Conservation (phyloP, 441 rosid species). For the Adansonia grandidieri region DNA sequence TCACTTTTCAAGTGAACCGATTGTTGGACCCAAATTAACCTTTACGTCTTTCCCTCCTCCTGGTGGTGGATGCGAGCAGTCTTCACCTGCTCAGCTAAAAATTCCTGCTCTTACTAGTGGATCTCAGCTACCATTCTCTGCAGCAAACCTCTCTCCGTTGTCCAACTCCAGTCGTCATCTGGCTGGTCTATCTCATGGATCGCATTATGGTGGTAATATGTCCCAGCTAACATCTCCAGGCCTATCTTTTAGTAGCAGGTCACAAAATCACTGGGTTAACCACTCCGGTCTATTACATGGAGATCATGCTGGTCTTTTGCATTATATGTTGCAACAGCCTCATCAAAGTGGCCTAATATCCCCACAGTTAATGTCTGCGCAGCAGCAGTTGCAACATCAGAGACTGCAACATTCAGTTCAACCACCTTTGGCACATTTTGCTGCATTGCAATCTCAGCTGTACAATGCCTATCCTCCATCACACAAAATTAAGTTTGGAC, state of each 20-base stretch:
- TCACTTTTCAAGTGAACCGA: constrained; percentile 73
- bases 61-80: constrained; percentile 59
- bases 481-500: constrained; percentile 52
- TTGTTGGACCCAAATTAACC: constrained; percentile 60
- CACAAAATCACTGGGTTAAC: constrained; percentile 77
- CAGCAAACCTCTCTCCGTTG: constrained; percentile 56
- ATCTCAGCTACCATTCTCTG: constrained; percentile 55
- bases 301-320: constrained; percentile 65
- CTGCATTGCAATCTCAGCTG: constrained; percentile 71
- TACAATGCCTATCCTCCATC: constrained; percentile 58
- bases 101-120: constrained; percentile 56
- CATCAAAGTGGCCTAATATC: constrained; percentile 65
- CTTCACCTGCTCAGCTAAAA: constrained; percentile 56
- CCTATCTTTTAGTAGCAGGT: constrained; percentile 60
- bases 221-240: constrained; percentile 60
- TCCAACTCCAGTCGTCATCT: constrained; percentile 60
- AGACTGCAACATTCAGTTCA: constrained; percentile 59
- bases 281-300: constrained; percentile 67
- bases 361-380: constrained; percentile 53
- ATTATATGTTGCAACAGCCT: constrained; percentile 62
- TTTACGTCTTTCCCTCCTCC: constrained; percentile 85
- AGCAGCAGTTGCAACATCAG: constrained; percentile 56
- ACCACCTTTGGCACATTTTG: constrained; percentile 71
- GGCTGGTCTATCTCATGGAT: constrained; percentile 63
- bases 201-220: constrained; percentile 60